phyloP scores from a whole-genome alignment of 345 rosid species.

The Arabis alpina region DNA sequence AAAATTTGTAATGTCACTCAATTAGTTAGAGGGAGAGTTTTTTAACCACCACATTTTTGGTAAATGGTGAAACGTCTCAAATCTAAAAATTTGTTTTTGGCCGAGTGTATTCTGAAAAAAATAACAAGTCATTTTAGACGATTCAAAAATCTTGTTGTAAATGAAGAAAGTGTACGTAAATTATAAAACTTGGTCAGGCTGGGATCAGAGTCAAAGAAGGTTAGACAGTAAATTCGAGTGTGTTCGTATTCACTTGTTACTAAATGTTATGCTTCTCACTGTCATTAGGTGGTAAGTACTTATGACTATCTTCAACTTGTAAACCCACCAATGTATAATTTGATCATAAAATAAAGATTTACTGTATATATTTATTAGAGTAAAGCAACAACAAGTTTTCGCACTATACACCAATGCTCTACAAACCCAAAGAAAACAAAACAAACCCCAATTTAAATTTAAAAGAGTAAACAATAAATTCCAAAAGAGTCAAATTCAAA shows the following conservation, averaged over 20 bases:
- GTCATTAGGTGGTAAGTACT: background rate
- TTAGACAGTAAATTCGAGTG: background rate
- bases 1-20: background rate
- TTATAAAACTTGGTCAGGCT: background rate
- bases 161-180: background rate
- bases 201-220: constrained; percentile 3
- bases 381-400: constrained; percentile 24
- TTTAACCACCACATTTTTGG: background rate
- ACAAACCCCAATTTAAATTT: background rate
- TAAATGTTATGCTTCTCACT: constrained; percentile 1
- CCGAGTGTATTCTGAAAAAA: background rate
- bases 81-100: background rate
- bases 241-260: background rate
- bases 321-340: background rate
- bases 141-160: background rate
- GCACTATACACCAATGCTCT: constrained; percentile 37
- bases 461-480: constrained; percentile 22
- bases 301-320: constrained; percentile 4
- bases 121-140: background rate
- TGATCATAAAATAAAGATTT: background rate
- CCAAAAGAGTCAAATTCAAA: constrained; percentile 28
- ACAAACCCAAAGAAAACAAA: constrained; percentile 30
- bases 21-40: constrained; percentile 10
- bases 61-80: background rate
- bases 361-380: background rate